Conservation (phyloP, 306 rosid species). For the Quercus robur region DNA sequence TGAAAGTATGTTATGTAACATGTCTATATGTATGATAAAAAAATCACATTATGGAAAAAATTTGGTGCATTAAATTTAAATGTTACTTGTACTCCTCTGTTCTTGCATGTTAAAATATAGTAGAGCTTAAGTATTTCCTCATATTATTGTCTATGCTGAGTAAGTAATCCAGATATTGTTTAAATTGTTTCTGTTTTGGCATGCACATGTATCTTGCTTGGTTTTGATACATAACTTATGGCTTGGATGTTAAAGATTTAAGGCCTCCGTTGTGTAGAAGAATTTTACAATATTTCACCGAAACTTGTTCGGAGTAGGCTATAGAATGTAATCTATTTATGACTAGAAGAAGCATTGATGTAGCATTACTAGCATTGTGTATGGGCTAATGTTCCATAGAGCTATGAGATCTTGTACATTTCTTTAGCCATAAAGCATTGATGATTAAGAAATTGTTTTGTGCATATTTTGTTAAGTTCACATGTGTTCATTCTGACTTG, state of each 20-base stretch:
- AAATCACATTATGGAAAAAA: background rate
- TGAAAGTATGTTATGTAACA: constrained; percentile 61
- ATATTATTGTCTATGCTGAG: background rate
- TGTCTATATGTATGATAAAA: background rate
- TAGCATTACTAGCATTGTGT: background rate
- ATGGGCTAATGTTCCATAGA: background rate
- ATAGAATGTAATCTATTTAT: background rate
- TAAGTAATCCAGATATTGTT: background rate
- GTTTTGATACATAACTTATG: no score
- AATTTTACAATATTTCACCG: background rate
- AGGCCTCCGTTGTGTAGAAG: background rate
- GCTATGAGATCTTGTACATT: background rate
- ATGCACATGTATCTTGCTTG: background rate
- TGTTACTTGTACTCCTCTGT: background rate
- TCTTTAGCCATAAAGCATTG: background rate
- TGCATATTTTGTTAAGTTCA: constrained; percentile 18
- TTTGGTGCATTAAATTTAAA: background rate
- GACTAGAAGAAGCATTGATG: background rate
- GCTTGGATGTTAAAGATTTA: no score
- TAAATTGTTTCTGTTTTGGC: background rate
- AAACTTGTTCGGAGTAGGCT: background rate
- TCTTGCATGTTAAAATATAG: background rate
- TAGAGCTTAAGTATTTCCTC: background rate
- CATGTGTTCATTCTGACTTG: constrained; percentile 19
- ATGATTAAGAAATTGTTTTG: background rate